Evolutionary conservation across 2,329 filamentous ascomycete genomes (phyloP).

Genomic region (Didymellaceae sp.): DNA sequence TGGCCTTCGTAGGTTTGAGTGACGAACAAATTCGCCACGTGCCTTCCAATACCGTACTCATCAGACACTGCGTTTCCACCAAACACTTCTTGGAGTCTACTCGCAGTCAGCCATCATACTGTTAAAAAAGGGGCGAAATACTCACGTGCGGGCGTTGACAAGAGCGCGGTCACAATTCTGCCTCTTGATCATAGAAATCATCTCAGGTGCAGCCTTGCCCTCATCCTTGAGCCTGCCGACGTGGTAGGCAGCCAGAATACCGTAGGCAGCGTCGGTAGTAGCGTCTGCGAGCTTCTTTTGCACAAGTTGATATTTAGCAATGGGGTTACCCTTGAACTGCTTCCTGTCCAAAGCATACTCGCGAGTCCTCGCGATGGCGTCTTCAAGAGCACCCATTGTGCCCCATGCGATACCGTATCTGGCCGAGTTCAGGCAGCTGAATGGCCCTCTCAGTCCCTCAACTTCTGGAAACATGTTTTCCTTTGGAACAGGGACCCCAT

Average conservation of each 20-base stretch:
- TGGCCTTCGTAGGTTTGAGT: constrained; percentile 98
- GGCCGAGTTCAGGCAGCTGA: constrained; percentile 92
- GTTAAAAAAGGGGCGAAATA: constrained; percentile 10
- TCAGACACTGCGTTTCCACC: constrained; percentile 98
- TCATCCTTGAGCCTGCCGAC: constrained; percentile 93
- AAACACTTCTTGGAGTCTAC: constrained; percentile 88
- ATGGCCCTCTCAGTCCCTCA: constrained; percentile 86
- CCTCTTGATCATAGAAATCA: constrained; percentile 96
- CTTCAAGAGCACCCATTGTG: constrained; percentile 91
- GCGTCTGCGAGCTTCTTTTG: constrained; percentile 98
- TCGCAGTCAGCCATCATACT: constrained; percentile 20
- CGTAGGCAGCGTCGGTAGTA: constrained; percentile 86
- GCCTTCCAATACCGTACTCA: constrained; percentile 92
- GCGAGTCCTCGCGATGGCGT: constrained; percentile 81
- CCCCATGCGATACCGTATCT: constrained; percentile 94
- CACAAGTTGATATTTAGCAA: constrained; percentile 94
- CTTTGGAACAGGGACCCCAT: constrained; percentile 84
- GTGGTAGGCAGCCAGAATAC: constrained; percentile 87
- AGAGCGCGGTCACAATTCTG: constrained; percentile 96
- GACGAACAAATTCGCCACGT: constrained; percentile 95
- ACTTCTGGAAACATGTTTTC: constrained; percentile 94
- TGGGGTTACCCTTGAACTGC: constrained; percentile 94
- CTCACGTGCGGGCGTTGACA: constrained; percentile 72
- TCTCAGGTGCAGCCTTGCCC: constrained; percentile 86
- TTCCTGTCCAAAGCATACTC: constrained; percentile 90